A percentile compares a stretch with the other conserved stretches of the same genome.
Conservation (phyloP, 495 filamentous ascomycete genomes). For the Lasiosphaeris hirsuta region DNA sequence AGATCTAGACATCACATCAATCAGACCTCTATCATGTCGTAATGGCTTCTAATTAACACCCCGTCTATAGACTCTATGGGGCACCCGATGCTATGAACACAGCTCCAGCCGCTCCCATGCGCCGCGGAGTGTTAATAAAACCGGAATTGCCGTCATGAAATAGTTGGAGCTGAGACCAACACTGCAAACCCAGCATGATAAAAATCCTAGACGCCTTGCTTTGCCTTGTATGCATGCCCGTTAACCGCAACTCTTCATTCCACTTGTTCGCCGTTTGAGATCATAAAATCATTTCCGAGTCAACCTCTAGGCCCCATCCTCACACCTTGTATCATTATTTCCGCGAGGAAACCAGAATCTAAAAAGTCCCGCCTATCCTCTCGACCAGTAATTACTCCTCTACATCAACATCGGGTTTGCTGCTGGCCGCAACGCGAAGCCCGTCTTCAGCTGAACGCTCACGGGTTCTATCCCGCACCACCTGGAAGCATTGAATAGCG, state of each 20-base stretch:
- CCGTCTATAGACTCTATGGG: too few species aligned
- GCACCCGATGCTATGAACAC: too few species aligned
- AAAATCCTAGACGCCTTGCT: not conserved
- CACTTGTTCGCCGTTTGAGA: too few species aligned
- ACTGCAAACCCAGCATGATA: not conserved
- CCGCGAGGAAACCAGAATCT: too few species aligned
- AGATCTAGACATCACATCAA: too few species aligned
- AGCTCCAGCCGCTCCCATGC: too few species aligned
- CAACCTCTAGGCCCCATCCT: not conserved
- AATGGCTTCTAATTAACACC: too few species aligned
- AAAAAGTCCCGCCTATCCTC: too few species aligned
- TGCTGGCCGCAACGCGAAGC: not conserved
- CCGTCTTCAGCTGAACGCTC: constrained; percentile 5
- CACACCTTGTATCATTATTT: not conserved
- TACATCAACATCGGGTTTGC: not conserved
- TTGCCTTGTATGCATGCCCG: not conserved
- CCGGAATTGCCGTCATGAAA: not conserved
- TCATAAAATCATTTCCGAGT: too few species aligned
- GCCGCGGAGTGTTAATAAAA: not conserved
- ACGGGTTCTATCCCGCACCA: constrained; percentile 43
- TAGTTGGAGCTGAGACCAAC: not conserved
- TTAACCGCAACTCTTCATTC: too few species aligned
- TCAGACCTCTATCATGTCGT: too few species aligned
- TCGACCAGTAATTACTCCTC: too few species aligned
- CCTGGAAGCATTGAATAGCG: constrained; percentile 63